Evolutionary conservation across 495 filamentous ascomycete genomes (phyloP), one percentile per base, ranked within the genome.

Genomic region (Daldinia grandis): DNA sequence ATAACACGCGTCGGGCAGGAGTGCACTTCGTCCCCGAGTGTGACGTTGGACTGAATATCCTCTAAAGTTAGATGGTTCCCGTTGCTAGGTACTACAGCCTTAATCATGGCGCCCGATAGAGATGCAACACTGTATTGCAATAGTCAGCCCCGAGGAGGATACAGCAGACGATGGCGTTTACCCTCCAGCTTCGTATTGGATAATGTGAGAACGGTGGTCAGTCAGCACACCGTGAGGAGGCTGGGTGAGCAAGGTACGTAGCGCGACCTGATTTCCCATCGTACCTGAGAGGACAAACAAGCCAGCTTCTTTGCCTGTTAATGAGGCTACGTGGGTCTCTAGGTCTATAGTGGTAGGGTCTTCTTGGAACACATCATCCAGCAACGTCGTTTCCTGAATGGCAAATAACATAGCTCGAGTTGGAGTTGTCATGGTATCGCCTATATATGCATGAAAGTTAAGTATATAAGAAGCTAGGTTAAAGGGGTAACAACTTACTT

Each of bases 341-440:
- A 98, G 87, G 58, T 86, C 82, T 42, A 82, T 87, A 27, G 94
- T 97, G 0, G 92, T 93, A 0, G 88, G 85, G 77, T 97, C 94
- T 78, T 95, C 92, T 44, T 83, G 70, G 78, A 95, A 95, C 68
- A 97, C 93, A 69, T 97, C 94, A 77, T 98, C 94, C 30, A 90
- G 79, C 42, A 93, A 80, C 5, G 87, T 87, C 55, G 84, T 83
- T 9, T 78, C 79, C 66, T 84, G 76, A 68, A 91, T 86, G 1
- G 88, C 85, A 38, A 84, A 78, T 15, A 97, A 89, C 94, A 97
- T 97, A 10, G 89, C 70, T 4, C 83, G 58, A 40, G 93, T 97
- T 1, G 95, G 94, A 0, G 93, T 94, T 7, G 95, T 98, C 81
- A 94, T 87, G 25, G 91, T 92, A 75, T 98, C 94, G 78, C 87